A percentile compares a stretch with the other conserved stretches of the same genome.
These are phyloP conservation scores for Elasticomyces elasticus DNA, from an alignment of 495 filamentous ascomycete species.

Conservation along the genomic window DNA sequence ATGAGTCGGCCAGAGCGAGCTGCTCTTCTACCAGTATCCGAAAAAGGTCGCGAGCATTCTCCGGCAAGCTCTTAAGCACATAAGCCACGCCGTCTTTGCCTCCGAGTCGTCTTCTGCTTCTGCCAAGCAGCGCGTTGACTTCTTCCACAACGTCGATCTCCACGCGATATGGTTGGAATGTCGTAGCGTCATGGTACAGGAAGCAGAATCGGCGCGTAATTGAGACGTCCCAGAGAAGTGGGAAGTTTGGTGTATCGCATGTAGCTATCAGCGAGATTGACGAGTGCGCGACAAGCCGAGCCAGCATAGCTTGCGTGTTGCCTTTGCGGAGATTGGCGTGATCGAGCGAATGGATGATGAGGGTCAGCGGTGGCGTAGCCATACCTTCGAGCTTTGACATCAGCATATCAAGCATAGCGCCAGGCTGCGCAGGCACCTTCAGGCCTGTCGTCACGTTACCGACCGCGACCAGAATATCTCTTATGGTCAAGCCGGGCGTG, in stretches of 20 bases:
- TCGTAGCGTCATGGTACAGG: conserved; percentile 88
- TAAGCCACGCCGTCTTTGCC: conserved; percentile 89
- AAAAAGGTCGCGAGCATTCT: conserved; percentile 83
- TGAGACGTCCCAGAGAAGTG: conserved; percentile 80
- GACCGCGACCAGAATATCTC: conserved; percentile 68
- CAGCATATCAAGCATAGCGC: conserved; percentile 56
- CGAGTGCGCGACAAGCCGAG: conserved; percentile 64
- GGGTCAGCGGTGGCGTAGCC: conserved; percentile 45
- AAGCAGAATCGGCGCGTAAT: conserved; percentile 71
- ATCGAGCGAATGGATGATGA: conserved; percentile 87
- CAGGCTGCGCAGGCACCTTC: conserved; percentile 51
- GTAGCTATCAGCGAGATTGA: conserved; percentile 68
- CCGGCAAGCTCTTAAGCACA: conserved; percentile 78
- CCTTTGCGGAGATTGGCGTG: conserved; percentile 61
- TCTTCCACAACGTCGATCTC: conserved; percentile 76
- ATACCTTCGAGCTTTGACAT: conserved; percentile 47
- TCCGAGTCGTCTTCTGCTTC: conserved; percentile 69
- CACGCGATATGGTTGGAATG: conserved; percentile 59
- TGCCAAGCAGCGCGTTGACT: conserved; percentile 74
- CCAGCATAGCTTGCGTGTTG: conserved; percentile 59
- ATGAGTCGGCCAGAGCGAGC: conserved; percentile 51
- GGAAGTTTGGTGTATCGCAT: conserved; percentile 75
- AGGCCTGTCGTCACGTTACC: conserved; percentile 51
- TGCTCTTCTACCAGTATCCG: conserved; percentile 74
- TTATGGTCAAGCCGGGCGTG: conserved; percentile 59